Evolutionary conservation across 192 early-diverging fungal species (phyloP).

Genomic region (Cetraspora pellucida): DNA sequence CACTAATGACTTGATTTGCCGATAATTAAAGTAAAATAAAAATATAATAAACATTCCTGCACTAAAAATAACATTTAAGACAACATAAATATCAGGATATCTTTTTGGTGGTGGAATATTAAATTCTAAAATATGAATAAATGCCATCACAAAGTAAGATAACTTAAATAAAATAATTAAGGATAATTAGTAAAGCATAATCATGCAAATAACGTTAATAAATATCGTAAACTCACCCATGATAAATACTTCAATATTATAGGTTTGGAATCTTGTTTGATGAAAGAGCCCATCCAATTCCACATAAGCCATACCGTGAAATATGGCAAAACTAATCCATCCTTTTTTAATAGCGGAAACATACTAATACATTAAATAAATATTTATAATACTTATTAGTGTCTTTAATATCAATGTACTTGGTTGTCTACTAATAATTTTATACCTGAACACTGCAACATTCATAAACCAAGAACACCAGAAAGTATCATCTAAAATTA

Average conservation of each 20-base stretch:
- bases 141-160: slow-evolving; percentile 52
- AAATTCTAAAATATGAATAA: slow-evolving; percentile 62
- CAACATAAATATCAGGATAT: slow-evolving; percentile 81
- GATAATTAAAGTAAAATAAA: slow-evolving; percentile 76
- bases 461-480: slow-evolving; percentile 71
- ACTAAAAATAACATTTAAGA: slow-evolving; percentile 75
- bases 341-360: slow-evolving; percentile 83
- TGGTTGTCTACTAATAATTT: neutral
- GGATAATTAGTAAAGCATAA: neutral
- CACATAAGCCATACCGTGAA: slow-evolving; percentile 70
- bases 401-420: too few species aligned
- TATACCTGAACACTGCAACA: slow-evolving; percentile 77
- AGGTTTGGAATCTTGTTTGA: slow-evolving; percentile 26
- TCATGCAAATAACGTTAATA: neutral
- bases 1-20: slow-evolving; percentile 43
- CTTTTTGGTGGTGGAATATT: slow-evolving; percentile 63
- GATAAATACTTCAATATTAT: slow-evolving; percentile 32
- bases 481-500: slow-evolving; percentile 71
- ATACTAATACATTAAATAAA: slow-evolving; percentile 58
- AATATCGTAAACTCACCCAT: slow-evolving; percentile 31
- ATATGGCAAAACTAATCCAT: slow-evolving; percentile 74
- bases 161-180: slow-evolving; percentile 25
- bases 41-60: slow-evolving; percentile 68
- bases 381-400: too few species aligned
- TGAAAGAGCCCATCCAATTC: slow-evolving; percentile 59